Base-by-base conservation (phyloP, 768 basidiomycete genomes). In the Phylloporus arenicola region DNA sequence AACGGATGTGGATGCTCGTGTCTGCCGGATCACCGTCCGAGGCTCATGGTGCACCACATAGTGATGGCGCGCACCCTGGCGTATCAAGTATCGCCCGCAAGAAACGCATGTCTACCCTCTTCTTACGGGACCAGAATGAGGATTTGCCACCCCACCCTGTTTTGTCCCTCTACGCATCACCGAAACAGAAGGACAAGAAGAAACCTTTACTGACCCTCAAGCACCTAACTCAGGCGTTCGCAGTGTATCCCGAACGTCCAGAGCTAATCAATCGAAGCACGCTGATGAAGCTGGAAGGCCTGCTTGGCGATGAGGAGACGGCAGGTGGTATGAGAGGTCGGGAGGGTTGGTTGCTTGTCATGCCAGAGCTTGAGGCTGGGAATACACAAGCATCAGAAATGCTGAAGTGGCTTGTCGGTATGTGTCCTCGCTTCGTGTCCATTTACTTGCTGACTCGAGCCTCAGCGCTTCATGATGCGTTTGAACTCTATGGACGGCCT, bases 181-280 rank as follows among this genome's bases (percentile, higher is more conserved):
- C 75, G 13, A 90, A 86, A 68, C 77, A 79, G 6, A 89, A 85
- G 62, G 88, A 91, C 59, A 81, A 74, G 67, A 90, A 81, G 70
- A 82, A 78, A 57, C 68, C 89, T 0, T 61, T 92, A 4, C 68
- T 95, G 54, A 86, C 86, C 0, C 69, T 95, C 51, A 74, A 69
- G 29, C 70, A 81, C 37, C 75, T 93, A 46, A 80, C 84, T 1
- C 91, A 96, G 69, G 90, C 86, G 16, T 96, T 93, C 63, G 90
- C 91, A 3, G 91, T 99, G 9, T 99, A 93, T 65, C 95, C 95
- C 2, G 95, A 97, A 64, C 80, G 91, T n/a, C 89, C 91, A 10
- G 90, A 92, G 57, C 71, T 96, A 56, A 93, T 98, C 68, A 85
- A 78, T 55, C 75, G 82, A 59, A 93, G 92, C 56, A 92, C 91